A percentile compares a stretch with the other conserved stretches of the same genome.
Evolutionary conservation across 768 basidiomycete species (phyloP).

Genomic region (Russula lepida): DNA sequence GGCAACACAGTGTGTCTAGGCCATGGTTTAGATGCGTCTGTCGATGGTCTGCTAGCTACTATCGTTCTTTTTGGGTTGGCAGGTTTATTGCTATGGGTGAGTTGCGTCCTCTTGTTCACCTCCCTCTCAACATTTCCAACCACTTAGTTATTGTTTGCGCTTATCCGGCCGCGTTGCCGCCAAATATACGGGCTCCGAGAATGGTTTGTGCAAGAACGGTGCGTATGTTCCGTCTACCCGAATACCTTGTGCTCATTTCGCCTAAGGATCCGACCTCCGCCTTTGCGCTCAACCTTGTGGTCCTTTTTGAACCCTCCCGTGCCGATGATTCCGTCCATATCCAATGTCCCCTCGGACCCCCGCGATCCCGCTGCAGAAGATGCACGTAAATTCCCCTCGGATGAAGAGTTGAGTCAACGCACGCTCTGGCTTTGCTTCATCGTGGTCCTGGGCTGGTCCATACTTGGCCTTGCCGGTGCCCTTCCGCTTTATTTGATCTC

Average conservation of each 20-base stretch:
- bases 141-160: slow-evolving; percentile 53
- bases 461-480: slow-evolving; percentile 61
- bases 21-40: slow-evolving; percentile 51
- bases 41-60: slow-evolving; percentile 52
- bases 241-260: slow-evolving; percentile 11
- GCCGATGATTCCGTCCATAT: slow-evolving; percentile 52
- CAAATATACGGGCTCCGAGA: slow-evolving; percentile 66
- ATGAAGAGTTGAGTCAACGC: slow-evolving; percentile 67
- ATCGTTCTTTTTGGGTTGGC: slow-evolving; percentile 48
- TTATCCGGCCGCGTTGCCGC: slow-evolving; percentile 58
- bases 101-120: slow-evolving; percentile 24
- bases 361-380: slow-evolving; percentile 43
- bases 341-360: slow-evolving; percentile 47
- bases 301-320: slow-evolving; percentile 67
- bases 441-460: slow-evolving; percentile 55
- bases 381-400: slow-evolving; percentile 58
- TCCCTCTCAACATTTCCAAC: background rate
- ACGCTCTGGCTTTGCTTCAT: slow-evolving; percentile 57
- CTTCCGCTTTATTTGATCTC: slow-evolving; percentile 66
- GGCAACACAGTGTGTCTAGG: slow-evolving; percentile 51
- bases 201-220: slow-evolving; percentile 72
- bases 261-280: slow-evolving; percentile 53
- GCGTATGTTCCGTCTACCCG: slow-evolving; percentile 25
- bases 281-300: slow-evolving; percentile 48
- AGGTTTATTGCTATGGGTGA: slow-evolving; percentile 63